Percentiles rank a stretch among this genome's conserved stretches.
phyloP scores from a whole-genome alignment of 1,284 basidiomycete species.

The Cutaneotrichosporon mucoides region DNA sequence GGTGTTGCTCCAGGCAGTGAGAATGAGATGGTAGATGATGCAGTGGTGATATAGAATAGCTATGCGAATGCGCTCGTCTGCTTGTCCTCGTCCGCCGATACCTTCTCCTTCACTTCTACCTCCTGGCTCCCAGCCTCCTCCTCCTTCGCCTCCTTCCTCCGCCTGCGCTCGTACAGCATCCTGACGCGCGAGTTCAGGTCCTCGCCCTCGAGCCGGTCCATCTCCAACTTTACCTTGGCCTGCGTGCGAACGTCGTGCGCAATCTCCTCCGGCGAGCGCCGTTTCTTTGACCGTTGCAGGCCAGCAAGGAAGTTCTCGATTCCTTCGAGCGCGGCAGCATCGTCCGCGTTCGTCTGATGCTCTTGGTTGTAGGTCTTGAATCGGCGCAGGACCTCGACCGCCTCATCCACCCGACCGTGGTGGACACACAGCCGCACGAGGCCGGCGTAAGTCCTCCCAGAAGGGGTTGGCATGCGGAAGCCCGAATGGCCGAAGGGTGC shows the following conservation, averaged over 20 bases:
- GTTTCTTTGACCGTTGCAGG: no score
- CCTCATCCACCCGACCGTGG: background rate
- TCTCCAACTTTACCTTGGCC: background rate
- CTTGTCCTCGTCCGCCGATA: background rate
- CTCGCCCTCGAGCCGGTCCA: background rate
- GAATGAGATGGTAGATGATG: background rate
- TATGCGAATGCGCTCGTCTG: slow-evolving; percentile 1
- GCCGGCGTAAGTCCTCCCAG: slow-evolving; percentile 10
- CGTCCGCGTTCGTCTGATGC: no score
- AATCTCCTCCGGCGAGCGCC: background rate
- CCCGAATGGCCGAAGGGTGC: background rate
- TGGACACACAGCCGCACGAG: slow-evolving; percentile 7
- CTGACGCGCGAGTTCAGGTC: background rate
- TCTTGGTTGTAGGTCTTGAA: background rate
- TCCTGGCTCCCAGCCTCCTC: background rate
- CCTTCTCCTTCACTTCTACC: background rate
- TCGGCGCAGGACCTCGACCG: background rate
- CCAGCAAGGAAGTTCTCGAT: no score
- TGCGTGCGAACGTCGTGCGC: background rate
- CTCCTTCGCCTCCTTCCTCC: background rate
- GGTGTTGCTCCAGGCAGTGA: no score
- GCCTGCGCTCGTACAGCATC: background rate
- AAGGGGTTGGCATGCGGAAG: slow-evolving; percentile 7
- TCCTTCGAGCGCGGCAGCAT: no score
- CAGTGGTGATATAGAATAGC: background rate